Conservation (phyloP, 345 rosid species). For the Zanthoxylum bungeanum region DNA sequence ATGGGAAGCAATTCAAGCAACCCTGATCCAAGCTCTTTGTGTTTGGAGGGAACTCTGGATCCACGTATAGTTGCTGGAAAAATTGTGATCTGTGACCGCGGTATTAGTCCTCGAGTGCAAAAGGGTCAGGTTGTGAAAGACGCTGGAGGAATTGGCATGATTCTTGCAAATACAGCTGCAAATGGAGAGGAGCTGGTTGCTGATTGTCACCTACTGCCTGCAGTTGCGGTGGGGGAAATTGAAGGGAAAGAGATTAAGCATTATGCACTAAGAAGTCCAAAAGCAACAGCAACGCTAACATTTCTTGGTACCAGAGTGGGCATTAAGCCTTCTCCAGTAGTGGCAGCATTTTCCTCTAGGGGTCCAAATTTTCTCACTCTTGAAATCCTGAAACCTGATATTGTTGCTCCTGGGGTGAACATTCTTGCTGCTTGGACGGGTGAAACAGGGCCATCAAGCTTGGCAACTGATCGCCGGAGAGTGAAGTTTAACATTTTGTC, state of each 20-base stretch:
- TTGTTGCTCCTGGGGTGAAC: conserved; percentile 75
- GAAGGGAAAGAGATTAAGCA: conserved; percentile 70
- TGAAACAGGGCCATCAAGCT: conserved; percentile 68
- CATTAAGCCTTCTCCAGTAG: conserved; percentile 64
- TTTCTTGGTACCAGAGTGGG: conserved; percentile 58
- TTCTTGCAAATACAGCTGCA: conserved; percentile 55
- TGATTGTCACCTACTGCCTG: conserved; percentile 79
- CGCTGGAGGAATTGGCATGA: conserved; percentile 71
- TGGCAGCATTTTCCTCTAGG: conserved; percentile 75
- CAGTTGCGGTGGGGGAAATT: conserved; percentile 74
- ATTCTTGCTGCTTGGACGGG: conserved; percentile 80
- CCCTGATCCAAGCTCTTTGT: conserved; percentile 55
- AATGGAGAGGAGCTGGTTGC: conserved; percentile 95
- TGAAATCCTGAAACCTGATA: conserved; percentile 69
- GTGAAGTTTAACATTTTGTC: conserved; percentile 80
- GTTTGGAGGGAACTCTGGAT: conserved; percentile 59
- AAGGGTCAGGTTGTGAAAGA: conserved; percentile 65
- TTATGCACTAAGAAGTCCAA: conserved; percentile 40
- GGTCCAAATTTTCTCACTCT: conserved; percentile 60
- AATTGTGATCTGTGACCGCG: conserved; percentile 75
- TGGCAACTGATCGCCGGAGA: conserved; percentile 60
- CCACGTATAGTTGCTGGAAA: conserved; percentile 47
- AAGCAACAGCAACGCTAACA: conserved; percentile 46
- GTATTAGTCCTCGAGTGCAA: conserved; percentile 56
- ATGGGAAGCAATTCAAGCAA: conserved; percentile 49